phyloP scores from a whole-genome alignment of 768 basidiomycete genomes.

The Naganishia onofrii region DNA sequence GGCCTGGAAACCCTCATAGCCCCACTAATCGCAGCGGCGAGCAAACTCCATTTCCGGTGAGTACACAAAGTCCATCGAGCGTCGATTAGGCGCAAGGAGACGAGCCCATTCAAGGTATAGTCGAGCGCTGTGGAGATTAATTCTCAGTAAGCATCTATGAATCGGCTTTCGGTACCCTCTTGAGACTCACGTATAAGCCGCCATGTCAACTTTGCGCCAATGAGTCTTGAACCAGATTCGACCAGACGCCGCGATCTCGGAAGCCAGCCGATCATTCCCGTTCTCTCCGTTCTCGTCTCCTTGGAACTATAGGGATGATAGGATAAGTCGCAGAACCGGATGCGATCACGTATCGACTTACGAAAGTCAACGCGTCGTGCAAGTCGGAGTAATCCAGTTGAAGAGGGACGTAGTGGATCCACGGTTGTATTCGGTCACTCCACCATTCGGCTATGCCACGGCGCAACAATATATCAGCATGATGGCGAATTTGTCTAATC shows the following conservation, averaged over 20 bases:
- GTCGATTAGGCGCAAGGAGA: slow-evolving; percentile 36
- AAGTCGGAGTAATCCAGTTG: slow-evolving; percentile 36
- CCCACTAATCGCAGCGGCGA: not conserved
- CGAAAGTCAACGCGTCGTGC: slow-evolving; percentile 43
- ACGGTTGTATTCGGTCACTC: slow-evolving; percentile 48
- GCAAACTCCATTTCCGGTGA: slow-evolving; percentile 18
- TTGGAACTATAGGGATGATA: slow-evolving; percentile 31
- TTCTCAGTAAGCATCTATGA: no score
- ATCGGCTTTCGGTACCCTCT: not conserved
- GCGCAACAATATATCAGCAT: not conserved
- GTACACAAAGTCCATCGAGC: slow-evolving; percentile 38
- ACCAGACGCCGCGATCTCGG: slow-evolving; percentile 43
- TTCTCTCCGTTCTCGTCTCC: slow-evolving; percentile 29
- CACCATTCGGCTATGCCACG: slow-evolving; percentile 37
- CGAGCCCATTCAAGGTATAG: slow-evolving; percentile 51
- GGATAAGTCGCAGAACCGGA: slow-evolving; percentile 17
- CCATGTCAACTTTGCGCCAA: slow-evolving; percentile 48
- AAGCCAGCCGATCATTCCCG: slow-evolving; percentile 38
- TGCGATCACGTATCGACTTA: slow-evolving; percentile 11
- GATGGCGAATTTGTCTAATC: not conserved
- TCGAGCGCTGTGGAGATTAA: slow-evolving; percentile 39
- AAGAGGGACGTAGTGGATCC: slow-evolving; percentile 44
- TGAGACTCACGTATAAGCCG: slow-evolving; percentile 30
- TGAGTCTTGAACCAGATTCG: slow-evolving; percentile 40
- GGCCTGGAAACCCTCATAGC: no score